Base-by-base conservation (phyloP, 108 stramenopile species). In the Nannochloropsis granulata region DNA sequence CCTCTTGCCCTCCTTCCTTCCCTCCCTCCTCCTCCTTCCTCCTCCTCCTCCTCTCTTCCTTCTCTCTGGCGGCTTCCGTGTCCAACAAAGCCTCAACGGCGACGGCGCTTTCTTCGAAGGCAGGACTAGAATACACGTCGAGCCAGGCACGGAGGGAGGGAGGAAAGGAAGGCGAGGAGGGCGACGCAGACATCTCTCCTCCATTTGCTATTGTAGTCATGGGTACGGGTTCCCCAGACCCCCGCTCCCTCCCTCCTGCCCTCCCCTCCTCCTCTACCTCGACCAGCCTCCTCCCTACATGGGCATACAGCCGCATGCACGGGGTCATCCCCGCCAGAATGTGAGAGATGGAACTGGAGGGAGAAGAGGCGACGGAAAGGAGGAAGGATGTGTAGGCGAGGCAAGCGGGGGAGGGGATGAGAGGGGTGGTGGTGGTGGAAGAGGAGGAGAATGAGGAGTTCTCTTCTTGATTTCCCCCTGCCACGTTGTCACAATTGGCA, bases 221-320 rank as follows among this genome's bases (percentile, higher is more conserved):
- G 21, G 16, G 7, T n/a, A n/a, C 9, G 56, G 16, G 7, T n/a
- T 2, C 56, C 7, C 56, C 56, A n/a, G 2, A 7, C 21, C 56
- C 56, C n/a, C 56, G 16, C 11, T 71, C 56, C 34, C 34, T 34
- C 34, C 34, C 34, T 34, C 5, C 34, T 5, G 34, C 34, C 34
- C 1, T 34, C 34, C 34, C 34, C 34, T 34, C 34, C 34, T 34
- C 34, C 34, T 3, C 34, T 34, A 34, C 45, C 78, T 44, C 24
- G 71, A 26, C 43, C 80, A 46, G 13, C 45, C 81, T 82, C 79
- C 82, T 24, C 19, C 85, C 88, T 11, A 88, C 82, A 79, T 84
- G 84, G 45, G 88, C 88, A 44, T 88, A 88, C 82, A 88, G 83
- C 24, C 88, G 82, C 88, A 88, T 88, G 79, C 88, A 88, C 24